Evolutionary conservation across 2,329 filamentous ascomycete genomes (phyloP).

Genomic region (Akanthomyces muscarius): DNA sequence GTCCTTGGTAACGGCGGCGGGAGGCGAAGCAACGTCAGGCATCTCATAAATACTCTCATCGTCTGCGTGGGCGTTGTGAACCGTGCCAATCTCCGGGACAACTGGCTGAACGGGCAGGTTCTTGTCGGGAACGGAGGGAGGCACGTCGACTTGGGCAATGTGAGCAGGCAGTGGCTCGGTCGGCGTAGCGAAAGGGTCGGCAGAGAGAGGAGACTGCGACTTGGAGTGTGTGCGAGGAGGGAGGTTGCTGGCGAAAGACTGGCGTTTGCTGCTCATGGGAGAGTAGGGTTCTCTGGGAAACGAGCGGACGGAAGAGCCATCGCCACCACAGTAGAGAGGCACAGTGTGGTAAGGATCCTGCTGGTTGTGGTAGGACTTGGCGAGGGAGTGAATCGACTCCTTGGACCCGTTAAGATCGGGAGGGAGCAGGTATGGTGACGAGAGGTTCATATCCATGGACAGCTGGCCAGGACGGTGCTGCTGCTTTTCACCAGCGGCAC

Average conservation of each 20-base stretch:
- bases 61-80: constrained; percentile 25
- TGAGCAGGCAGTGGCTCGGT: constrained; percentile 29
- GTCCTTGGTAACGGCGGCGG: constrained; percentile 28
- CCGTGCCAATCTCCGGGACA: constrained; percentile 37
- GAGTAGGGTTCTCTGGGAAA: constrained; percentile 39
- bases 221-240: constrained; percentile 40
- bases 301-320: constrained; percentile 54
- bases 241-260: constrained; percentile 29
- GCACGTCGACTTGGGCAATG: constrained; percentile 15
- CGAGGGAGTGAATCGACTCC: constrained; percentile 83
- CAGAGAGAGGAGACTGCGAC: constrained; percentile 34
- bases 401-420: constrained; percentile 72
- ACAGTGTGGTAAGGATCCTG: constrained; percentile 81
- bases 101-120: constrained; percentile 32
- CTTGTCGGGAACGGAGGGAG: constrained; percentile 24
- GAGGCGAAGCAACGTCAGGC: constrained; percentile 28
- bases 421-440: constrained; percentile 90
- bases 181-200: constrained; percentile 35
- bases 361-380: constrained; percentile 66
- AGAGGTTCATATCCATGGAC: constrained; percentile 70
- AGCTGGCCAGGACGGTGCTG: constrained; percentile 48
- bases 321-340: constrained; percentile 52
- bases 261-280: constrained; percentile 39
- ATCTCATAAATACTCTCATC: constrained; percentile 26
- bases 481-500: constrained; percentile 55